phyloP scores from a whole-genome alignment of 108 stramenopile species.

The Nitzschia sp. region DNA sequence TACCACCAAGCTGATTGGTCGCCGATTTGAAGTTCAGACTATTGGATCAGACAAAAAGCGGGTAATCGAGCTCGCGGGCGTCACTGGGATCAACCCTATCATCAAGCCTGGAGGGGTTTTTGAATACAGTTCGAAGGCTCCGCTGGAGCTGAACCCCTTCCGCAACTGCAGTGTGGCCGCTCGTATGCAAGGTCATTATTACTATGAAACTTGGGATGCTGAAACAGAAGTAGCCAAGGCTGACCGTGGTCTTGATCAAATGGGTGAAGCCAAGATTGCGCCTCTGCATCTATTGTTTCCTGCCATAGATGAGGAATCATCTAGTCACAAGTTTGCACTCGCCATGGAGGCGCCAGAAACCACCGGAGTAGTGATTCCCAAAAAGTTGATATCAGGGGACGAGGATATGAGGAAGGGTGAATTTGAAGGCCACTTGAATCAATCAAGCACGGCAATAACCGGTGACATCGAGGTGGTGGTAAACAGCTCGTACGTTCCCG shows the following conservation, averaged over 20 bases:
- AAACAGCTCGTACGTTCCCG: constrained; percentile 84
- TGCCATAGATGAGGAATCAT: too few relatives aligned
- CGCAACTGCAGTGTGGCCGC: constrained; percentile 83
- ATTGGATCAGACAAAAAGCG: constrained; percentile 84
- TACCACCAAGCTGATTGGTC: constrained; percentile 85
- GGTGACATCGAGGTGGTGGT: constrained; percentile 79
- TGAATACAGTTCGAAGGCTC: constrained; percentile 89
- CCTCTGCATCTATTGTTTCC: too few relatives aligned
- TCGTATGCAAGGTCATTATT: constrained; percentile 81
- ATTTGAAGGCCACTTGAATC: too few relatives aligned
- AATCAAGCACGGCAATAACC: constrained; percentile 34
- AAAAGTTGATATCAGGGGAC: constrained; percentile 47
- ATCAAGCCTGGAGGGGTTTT: constrained; percentile 90
- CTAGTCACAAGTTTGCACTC: too few relatives aligned
- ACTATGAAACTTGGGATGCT: constrained; percentile 58
- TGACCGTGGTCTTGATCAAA: too few relatives aligned
- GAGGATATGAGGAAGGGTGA: constrained; percentile 77
- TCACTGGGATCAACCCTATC: constrained; percentile 87
- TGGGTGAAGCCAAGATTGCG: too few relatives aligned
- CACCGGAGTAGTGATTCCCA: too few relatives aligned
- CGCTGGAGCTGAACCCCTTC: constrained; percentile 74
- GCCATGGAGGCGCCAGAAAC: too few relatives aligned
- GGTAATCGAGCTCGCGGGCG: constrained; percentile 88
- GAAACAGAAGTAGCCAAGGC: constrained; percentile 48
- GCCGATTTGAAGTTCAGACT: constrained; percentile 91